phyloP scores from a whole-genome alignment of 1,284 basidiomycete species.

The Malassezia restricta region DNA sequence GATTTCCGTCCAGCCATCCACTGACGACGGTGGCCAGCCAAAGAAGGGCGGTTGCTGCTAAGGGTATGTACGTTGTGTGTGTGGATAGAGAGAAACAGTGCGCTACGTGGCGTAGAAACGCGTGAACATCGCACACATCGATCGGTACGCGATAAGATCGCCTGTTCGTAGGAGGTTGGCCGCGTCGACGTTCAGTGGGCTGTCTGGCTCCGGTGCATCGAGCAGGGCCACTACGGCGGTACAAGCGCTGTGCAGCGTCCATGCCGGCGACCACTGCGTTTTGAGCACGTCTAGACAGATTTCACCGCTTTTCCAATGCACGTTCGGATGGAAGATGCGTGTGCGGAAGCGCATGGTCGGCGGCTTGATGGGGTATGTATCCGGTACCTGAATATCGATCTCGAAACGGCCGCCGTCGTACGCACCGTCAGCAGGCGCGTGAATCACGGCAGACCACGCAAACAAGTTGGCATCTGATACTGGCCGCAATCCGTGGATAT shows the following conservation, averaged over 20 bases:
- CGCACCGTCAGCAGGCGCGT: conserved; percentile 17
- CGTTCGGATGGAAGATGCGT: conserved; percentile 41
- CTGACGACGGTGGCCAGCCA: conserved; percentile 40
- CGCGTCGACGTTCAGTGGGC: conserved; percentile 46
- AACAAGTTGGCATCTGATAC: conserved; percentile 33
- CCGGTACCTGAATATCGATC: conserved; percentile 26
- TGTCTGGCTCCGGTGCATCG: conserved; percentile 41
- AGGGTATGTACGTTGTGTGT: neutral
- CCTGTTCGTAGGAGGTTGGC: conserved; percentile 26
- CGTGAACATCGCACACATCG: conserved; percentile 31
- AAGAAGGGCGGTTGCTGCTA: conserved; percentile 46
- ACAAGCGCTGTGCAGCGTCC: conserved; percentile 38
- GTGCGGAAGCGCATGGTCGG: conserved; percentile 34
- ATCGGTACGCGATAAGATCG: conserved; percentile 24
- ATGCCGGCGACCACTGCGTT: conserved; percentile 44
- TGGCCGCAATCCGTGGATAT: conserved; percentile 22
- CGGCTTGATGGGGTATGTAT: conserved; percentile 38
- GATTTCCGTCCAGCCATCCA: conserved; percentile 45
- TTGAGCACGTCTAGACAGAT: conserved; percentile 45
- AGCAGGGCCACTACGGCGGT: conserved; percentile 41
- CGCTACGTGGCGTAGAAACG: conserved; percentile 3
- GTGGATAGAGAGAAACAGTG: neutral
- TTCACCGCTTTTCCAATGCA: conserved; percentile 40
- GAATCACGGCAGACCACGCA: conserved; percentile 33
- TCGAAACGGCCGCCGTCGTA: conserved; percentile 32